Evolutionary conservation across 202 grass and related monocot genomes (phyloP).

Genomic region (Carex arenaria): DNA sequence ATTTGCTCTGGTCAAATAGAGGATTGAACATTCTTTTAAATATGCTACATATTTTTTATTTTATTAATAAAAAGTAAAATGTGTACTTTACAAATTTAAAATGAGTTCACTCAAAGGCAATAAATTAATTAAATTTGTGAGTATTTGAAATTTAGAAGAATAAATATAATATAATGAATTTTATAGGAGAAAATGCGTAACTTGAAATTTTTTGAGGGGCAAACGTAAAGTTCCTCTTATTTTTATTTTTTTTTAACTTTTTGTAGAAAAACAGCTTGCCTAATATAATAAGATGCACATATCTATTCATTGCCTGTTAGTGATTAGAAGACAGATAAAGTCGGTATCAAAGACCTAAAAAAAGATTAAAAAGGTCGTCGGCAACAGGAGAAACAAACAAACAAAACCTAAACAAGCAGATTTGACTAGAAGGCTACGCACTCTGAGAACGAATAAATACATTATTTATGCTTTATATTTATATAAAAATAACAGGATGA

Average conservation of each 20-base stretch:
- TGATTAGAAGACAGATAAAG: background rate
- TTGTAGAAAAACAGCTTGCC: background rate
- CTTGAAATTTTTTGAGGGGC: too few relatives aligned
- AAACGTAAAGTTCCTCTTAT: too few relatives aligned
- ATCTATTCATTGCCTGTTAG: background rate
- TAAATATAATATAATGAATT: too few relatives aligned
- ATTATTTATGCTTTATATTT: background rate
- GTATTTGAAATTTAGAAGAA: too few relatives aligned
- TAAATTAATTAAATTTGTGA: too few relatives aligned
- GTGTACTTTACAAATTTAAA: too few relatives aligned
- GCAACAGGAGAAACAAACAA: background rate
- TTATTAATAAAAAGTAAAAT: too few relatives aligned
- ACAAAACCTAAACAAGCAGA: background rate
- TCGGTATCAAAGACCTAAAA: background rate
- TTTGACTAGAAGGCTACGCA: background rate
- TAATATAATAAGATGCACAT: background rate
- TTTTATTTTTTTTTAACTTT: background rate
- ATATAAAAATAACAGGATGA: background rate
- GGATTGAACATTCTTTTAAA: too few relatives aligned
- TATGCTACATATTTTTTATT: too few relatives aligned
- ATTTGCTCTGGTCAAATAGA: too few relatives aligned
- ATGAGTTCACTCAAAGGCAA: too few relatives aligned
- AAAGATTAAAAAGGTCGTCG: constrained; percentile 3
- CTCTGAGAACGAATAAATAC: background rate
- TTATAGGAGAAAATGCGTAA: too few relatives aligned